These are phyloP conservation scores for Fraxinus albicans DNA, from an alignment of 305 asterid species.

Conservation along the genomic window DNA sequence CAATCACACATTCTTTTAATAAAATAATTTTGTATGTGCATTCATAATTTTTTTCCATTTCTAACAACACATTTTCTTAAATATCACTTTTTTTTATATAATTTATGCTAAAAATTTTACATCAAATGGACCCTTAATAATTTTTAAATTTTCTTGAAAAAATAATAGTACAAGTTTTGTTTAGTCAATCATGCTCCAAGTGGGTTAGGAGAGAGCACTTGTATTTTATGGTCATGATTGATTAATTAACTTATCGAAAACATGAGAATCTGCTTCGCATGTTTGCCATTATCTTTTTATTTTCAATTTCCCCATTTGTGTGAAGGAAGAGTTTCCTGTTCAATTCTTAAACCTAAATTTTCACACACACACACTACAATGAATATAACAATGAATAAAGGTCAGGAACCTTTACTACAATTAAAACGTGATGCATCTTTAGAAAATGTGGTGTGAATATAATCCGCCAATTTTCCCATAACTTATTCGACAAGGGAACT, in stretches of 20 bases:
- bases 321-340: background rate
- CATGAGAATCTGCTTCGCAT: background rate
- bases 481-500: background rate
- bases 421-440: too few relatives aligned
- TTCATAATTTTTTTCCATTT: too few relatives aligned
- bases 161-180: background rate
- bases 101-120: background rate
- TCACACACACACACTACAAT: too few relatives aligned
- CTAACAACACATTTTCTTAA: too few relatives aligned
- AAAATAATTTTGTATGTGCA: too few relatives aligned
- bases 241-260: background rate
- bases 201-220: conserved; percentile 5
- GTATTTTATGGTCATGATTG: background rate
- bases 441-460: background rate
- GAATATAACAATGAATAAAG: too few relatives aligned
- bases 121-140: background rate
- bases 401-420: too few relatives aligned
- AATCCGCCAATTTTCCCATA: background rate
- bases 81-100: too few relatives aligned
- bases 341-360: background rate
- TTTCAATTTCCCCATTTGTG: background rate
- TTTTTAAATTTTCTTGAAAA: background rate
- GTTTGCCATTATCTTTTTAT: background rate
- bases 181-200: background rate
- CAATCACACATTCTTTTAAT: too few relatives aligned